Conservation (phyloP, 148 eudicot species). For the Cornus florida region DNA sequence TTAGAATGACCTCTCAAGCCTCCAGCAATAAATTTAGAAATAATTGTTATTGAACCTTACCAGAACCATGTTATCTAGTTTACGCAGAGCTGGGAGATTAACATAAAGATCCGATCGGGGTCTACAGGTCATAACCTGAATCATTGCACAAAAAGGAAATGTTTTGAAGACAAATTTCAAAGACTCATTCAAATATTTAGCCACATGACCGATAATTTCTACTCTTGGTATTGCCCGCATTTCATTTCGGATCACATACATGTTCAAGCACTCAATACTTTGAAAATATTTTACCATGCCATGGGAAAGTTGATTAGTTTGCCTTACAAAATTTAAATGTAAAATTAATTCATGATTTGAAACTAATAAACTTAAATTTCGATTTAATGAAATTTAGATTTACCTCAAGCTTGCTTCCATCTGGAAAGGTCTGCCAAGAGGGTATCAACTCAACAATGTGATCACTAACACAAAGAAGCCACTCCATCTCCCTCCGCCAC, state of each 20-base stretch:
- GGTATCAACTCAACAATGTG: conserved; percentile 62
- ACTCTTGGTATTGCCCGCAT: no score
- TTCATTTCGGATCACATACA: neutral
- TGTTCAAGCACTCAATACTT: neutral
- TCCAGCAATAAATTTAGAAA: neutral
- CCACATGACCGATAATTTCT: neutral
- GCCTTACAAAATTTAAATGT: no score
- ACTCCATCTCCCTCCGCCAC: conserved; percentile 72
- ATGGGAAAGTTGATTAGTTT: neutral
- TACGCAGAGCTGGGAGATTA: conserved; percentile 84
- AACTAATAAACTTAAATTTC: neutral
- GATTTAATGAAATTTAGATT: neutral
- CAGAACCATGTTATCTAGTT: conserved; percentile 83
- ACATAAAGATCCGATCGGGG: conserved; percentile 70
- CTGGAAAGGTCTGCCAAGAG: conserved; percentile 47
- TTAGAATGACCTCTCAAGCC: neutral
- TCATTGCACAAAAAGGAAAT: conserved; percentile 5
- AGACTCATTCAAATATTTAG: neutral
- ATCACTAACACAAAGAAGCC: conserved; percentile 64
- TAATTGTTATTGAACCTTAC: conserved; percentile 36
- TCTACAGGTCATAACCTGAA: conserved; percentile 79
- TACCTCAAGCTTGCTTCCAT: conserved; percentile 67
- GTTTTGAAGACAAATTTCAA: neutral
- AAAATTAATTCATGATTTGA: neutral
- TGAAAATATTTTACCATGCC: neutral